These are phyloP conservation scores for Diaporthe sp. DNA, from an alignment of 2,329 filamentous ascomycete genomes.

Conservation along the genomic window DNA sequence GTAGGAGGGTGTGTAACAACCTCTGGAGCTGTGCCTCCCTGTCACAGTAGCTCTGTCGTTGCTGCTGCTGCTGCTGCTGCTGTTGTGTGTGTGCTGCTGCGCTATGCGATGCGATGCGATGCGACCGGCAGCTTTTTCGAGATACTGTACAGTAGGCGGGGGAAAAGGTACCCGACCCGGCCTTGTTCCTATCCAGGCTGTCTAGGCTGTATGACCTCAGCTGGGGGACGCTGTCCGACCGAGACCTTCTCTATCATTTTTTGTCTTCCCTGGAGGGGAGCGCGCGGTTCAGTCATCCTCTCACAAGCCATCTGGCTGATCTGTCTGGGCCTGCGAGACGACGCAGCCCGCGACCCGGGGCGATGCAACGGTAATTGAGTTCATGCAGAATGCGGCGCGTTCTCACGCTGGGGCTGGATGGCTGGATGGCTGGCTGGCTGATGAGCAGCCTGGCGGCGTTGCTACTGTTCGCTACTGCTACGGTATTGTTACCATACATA, in stretches of 20 bases:
- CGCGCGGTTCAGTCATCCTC: conserved; percentile 5
- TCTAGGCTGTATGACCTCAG: conserved; percentile 20
- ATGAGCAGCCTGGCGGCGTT: not conserved
- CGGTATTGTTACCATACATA: conserved; percentile 14
- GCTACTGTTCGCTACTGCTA: not conserved
- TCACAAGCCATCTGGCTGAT: not conserved
- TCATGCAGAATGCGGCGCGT: conserved; percentile 32
- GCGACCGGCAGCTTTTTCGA: conserved; percentile 21
- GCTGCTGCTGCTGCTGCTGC: not conserved
- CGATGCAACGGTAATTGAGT: conserved; percentile 37
- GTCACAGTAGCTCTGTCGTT: not conserved
- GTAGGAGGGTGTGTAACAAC: not conserved
- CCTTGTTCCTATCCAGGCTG: not conserved
- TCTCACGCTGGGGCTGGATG: conserved; percentile 18
- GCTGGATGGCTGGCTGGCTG: not conserved
- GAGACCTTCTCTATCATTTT: not conserved
- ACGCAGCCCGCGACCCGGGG: conserved; percentile 22
- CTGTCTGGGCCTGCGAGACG: not conserved
- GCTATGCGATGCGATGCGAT: conserved; percentile 35
- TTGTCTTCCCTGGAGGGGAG: not conserved
- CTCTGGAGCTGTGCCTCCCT: conserved; percentile 23
- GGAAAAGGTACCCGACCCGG: conserved; percentile 2
- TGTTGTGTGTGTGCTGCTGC: conserved; percentile 1
- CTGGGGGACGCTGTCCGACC: not conserved
- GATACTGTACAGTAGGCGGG: not conserved